These are phyloP conservation scores for Schizosaccharomyces octosporus DNA, from an alignment of 805 yeast species.

Conservation along the genomic window DNA sequence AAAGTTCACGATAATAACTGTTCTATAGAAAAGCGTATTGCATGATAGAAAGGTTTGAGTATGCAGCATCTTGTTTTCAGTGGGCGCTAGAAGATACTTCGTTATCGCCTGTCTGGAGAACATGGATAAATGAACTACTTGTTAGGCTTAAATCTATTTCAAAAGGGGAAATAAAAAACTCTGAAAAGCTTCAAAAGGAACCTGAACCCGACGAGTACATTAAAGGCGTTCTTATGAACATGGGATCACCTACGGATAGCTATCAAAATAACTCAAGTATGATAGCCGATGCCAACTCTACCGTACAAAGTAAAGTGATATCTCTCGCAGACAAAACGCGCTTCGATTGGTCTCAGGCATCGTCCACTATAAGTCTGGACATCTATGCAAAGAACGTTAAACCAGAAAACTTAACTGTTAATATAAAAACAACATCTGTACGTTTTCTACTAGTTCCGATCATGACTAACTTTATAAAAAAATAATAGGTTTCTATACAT, in stretches of 20 bases:
- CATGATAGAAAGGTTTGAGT: neutral
- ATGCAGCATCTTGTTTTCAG: neutral
- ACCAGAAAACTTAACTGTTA: slow-evolving; percentile 3
- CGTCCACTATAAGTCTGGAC: slow-evolving; percentile 32
- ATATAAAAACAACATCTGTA: neutral
- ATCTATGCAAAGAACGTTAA: slow-evolving; percentile 36
- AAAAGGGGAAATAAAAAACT: too few relatives aligned
- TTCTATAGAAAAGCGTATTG: neutral
- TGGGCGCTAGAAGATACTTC: neutral
- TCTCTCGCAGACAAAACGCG: slow-evolving; percentile 11
- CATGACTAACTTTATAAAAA: neutral
- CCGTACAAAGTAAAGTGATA: neutral
- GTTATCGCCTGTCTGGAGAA: too few relatives aligned
- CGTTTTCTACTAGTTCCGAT: neutral
- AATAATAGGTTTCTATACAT: slow-evolving; percentile 4
- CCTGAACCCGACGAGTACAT: too few relatives aligned
- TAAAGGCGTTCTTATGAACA: too few relatives aligned
- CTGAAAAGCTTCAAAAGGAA: too few relatives aligned
- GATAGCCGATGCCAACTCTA: too few relatives aligned
- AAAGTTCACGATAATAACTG: too few relatives aligned
- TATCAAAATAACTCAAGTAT: neutral
- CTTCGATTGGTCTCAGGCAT: slow-evolving; percentile 55
- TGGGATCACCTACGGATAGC: too few relatives aligned
- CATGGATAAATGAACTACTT: too few relatives aligned
- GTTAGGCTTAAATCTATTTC: too few relatives aligned